Evolutionary conservation across 2,329 filamentous ascomycete genomes (phyloP), one percentile per base, ranked within the genome.

Genomic region (Rutstroemia sp.): DNA sequence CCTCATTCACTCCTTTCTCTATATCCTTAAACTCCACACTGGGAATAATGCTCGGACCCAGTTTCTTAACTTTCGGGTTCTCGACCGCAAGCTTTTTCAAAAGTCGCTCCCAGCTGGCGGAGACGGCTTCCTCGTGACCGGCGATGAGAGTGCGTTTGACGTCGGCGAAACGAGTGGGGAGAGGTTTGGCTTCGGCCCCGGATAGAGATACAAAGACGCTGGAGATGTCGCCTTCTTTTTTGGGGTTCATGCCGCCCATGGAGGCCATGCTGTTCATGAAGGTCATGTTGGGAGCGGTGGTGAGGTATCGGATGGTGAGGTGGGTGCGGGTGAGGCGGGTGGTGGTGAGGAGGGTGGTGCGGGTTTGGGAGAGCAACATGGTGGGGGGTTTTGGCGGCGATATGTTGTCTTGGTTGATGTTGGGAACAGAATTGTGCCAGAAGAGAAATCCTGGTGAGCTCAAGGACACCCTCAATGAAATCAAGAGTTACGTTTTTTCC

Each of bases 201-300:
- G 79, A 80, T 3, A 86, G 70, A 0, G 82, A 85, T 0, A 76
- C 76, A 55, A 86, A 86, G 1, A 80, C 71, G 48, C 81, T 80
- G 0, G 82, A 82, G 39, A 86, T 86, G 60, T 84, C 76, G 5
- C 82, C 82, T 61, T 82, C 78, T 42, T 56, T 21, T 23, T 53
- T 56, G 14, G 40, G 21, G 5, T 51, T 51, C 16, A 39, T 38
- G 6, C 9, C 39, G 27, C 40, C 34, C 53, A 55, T 55, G 12
- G 53, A 55, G n/a, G 53, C 17, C 36, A 50, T 55, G 10, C 2
- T 39, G 27, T 14, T 9, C 39, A 42, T 42, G 14, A 10, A 5
- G 23, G 23, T 38, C 27, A 47, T 30, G n/a, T 39, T 49, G 16
- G 45, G 14, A 44, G 44, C 17, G 19, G 38, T 55, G 21, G 53